Percentiles rank a stretch among this genome's conserved stretches.
phyloP scores from a whole-genome alignment of 768 basidiomycete species.

The Amanita subjunquillea region DNA sequence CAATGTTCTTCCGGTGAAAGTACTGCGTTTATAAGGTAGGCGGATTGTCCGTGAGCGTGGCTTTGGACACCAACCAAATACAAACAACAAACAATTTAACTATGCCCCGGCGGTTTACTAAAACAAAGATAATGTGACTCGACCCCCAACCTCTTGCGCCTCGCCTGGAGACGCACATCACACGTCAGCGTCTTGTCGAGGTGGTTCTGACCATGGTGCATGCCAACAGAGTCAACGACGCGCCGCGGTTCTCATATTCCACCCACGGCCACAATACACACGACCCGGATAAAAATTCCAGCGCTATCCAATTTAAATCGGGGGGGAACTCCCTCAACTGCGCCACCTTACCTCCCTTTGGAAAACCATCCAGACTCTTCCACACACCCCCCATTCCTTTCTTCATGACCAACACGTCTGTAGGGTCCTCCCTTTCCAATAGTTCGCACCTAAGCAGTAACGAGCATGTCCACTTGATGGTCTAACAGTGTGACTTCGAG shows the following conservation, averaged over 20 bases:
- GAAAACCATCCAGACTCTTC: constrained; percentile 72
- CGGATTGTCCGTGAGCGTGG: no score
- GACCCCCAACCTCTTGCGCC: constrained; percentile 60
- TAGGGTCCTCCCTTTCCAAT: constrained; percentile 77
- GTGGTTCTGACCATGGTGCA: constrained; percentile 78
- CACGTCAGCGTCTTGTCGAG: constrained; percentile 54
- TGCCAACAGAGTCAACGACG: constrained; percentile 54
- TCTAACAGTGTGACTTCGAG: constrained; percentile 78
- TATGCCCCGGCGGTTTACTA: no score
- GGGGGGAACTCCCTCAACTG: constrained; percentile 52
- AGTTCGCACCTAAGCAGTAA: constrained; percentile 64
- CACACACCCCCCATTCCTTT: constrained; percentile 40
- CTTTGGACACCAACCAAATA: no score
- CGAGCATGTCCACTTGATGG: constrained; percentile 76
- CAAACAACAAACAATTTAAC: no score
- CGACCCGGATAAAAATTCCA: constrained; percentile 99
- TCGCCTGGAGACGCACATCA: constrained; percentile 42
- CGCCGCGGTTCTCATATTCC: constrained; percentile 19
- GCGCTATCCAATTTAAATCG: constrained; percentile 66
- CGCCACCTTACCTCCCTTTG: constrained; percentile 81
- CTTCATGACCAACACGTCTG: constrained; percentile 84
- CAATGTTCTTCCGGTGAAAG: no score
- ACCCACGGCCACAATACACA: constrained; percentile 94
- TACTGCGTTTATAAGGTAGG: no score
- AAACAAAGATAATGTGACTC: no score